Evolutionary conservation across 257 asterid species (phyloP), one percentile per base, ranked within the genome.

Genomic region (Avicennia marina): DNA sequence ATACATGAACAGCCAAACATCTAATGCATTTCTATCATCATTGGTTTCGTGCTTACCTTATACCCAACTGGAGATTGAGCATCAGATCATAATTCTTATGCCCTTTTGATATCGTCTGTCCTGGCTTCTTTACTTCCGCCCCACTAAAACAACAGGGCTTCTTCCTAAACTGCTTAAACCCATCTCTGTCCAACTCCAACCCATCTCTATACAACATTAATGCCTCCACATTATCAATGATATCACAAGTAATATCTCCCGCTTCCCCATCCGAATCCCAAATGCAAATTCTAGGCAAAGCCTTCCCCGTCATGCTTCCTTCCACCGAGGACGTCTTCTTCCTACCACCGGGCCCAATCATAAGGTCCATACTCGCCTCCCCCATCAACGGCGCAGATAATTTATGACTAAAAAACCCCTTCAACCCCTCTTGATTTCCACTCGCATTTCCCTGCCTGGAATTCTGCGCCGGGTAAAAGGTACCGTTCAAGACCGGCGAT

Each of bases 191-290:
- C 10, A 67, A 55, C 19, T 44, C 62, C 17, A 68, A 56, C 13
- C 78, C 78, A 43, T 73, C 75, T 26, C 72, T 67, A 45, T 75
- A 81, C 65, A 81, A 38, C 84, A 71, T 68, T 3, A 79, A 74
- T 0, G 80, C 80, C 70, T 78, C 88, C 47, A 70, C 60, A 48
- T 78, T 72, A 64, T 81, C 88, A 9, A 81, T 46, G 17, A 81
- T 78, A 38, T 81, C 85, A 20, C 88, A 81, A 8, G 80, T 81
- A 0, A 81, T 81, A 70, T 78, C 83, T 20, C 87, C 87, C 0
- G 82, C 90, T 39, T 79, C 87, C 0, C 85, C 83, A 5, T 78
- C 85, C 11, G 85, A 75, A 52, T 78, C 89, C 83, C 85, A 81
- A 1, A 78, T 78, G 64, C 89, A 78, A 27, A 78, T 75, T 41